Percentiles rank a stretch among this genome's conserved stretches.
Evolutionary conservation across 805 yeast genomes (phyloP).

Genomic region (Saccharomycopsis fibuligera): DNA sequence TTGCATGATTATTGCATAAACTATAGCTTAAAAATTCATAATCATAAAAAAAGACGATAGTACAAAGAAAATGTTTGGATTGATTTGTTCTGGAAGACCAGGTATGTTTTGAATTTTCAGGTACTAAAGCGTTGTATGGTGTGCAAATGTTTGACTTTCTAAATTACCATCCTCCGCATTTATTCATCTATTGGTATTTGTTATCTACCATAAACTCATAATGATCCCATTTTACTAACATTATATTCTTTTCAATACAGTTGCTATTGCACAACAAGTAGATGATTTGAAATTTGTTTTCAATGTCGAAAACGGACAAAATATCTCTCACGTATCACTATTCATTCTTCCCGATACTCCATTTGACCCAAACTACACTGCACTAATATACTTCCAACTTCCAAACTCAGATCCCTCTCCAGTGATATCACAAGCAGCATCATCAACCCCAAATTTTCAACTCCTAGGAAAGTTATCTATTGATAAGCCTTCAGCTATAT

Average conservation of each 20-base stretch:
- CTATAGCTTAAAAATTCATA: too few species aligned
- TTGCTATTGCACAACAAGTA: constrained; percentile 53
- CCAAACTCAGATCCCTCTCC: constrained; percentile 46
- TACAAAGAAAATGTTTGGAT: constrained; percentile 61
- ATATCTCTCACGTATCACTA: constrained; percentile 71
- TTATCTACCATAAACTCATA: too few species aligned
- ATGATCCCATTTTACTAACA: not conserved
- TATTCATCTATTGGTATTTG: too few species aligned
- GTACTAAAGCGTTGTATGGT: too few species aligned
- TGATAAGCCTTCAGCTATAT: constrained; percentile 85
- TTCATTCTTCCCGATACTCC: constrained; percentile 80
- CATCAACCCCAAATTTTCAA: constrained; percentile 41
- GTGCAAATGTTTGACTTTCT: too few species aligned
- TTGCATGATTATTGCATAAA: too few species aligned
- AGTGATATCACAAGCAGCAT: constrained; percentile 29
- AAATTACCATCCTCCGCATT: too few species aligned
- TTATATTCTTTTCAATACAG: constrained; percentile 17
- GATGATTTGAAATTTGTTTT: constrained; percentile 63
- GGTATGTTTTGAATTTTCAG: constrained; percentile 25
- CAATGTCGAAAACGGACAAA: constrained; percentile 54
- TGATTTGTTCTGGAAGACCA: constrained; percentile 70
- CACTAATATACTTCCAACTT: constrained; percentile 82
- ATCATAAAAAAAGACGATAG: too few species aligned
- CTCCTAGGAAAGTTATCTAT: constrained; percentile 58
- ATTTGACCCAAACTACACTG: constrained; percentile 65